These are phyloP conservation scores for Filobasidium floriforme DNA, from an alignment of 768 basidiomycete genomes.

Conservation along the genomic window DNA sequence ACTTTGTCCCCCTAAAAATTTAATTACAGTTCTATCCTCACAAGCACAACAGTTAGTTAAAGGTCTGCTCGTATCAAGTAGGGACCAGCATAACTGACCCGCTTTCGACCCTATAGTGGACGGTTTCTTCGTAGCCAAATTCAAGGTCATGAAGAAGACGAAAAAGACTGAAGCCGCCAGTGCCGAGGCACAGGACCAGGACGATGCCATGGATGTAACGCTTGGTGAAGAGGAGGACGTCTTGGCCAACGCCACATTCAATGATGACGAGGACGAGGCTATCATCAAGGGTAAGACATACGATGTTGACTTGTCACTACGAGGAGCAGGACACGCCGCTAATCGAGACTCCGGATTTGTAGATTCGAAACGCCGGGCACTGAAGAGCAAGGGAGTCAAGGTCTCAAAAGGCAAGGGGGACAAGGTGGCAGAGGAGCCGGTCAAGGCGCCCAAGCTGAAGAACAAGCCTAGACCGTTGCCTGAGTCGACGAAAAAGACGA, in stretches of 20 bases:
- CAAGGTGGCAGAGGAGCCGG: constrained; percentile 6
- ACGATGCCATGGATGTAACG: constrained; percentile 37
- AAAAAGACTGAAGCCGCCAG: constrained; percentile 44
- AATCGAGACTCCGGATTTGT: constrained; percentile 56
- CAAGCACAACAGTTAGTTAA: constrained; percentile 68
- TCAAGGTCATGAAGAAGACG: constrained; percentile 77
- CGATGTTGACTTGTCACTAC: constrained; percentile 3
- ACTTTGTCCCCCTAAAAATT: no score
- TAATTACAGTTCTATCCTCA: constrained; percentile 53
- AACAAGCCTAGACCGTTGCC: constrained; percentile 16
- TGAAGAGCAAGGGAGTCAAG: constrained; percentile 50
- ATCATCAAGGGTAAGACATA: constrained; percentile 67
- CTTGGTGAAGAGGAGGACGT: constrained; percentile 46
- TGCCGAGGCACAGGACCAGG: constrained; percentile 32
- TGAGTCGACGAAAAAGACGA: not conserved
- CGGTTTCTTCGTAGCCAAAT: constrained; percentile 97
- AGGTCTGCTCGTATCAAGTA: no score
- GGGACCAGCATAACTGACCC: no score
- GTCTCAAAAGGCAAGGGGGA: constrained; percentile 19
- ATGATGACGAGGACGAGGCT: constrained; percentile 65
- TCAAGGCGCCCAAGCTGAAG: constrained; percentile 14
- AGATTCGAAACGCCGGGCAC: constrained; percentile 46
- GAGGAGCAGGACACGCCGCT: constrained; percentile 43
- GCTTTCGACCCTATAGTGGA: constrained; percentile 54
- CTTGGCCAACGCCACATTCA: constrained; percentile 51